Percentiles rank a stretch among this genome's conserved stretches.
Conservation (phyloP, 805 yeast species). For the Ogataea siamensis region DNA sequence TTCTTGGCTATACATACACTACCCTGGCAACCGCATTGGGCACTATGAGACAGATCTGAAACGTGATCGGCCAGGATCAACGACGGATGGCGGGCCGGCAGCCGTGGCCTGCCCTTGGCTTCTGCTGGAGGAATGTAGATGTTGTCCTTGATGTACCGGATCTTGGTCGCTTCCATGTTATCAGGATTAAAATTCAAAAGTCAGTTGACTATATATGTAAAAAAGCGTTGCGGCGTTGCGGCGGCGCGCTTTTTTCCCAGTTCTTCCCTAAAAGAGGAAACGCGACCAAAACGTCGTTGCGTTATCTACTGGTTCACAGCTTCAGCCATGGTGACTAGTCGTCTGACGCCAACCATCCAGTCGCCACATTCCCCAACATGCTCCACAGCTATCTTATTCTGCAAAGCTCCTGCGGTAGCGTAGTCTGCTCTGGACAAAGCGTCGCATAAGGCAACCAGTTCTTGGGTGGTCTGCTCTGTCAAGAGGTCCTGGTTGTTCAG, state of each 20-base stretch:
- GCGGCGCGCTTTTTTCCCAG: conserved; percentile 6
- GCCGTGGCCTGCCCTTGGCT: conserved; percentile 21
- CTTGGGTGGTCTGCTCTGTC: conserved; percentile 51
- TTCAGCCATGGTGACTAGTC: conserved; percentile 75
- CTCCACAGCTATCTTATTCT: conserved; percentile 58
- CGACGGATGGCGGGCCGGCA: conserved; percentile 37
- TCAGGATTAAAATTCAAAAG: conserved; percentile 6
- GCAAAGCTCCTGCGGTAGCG: conserved; percentile 53
- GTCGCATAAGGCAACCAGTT: conserved; percentile 49
- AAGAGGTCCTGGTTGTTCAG: conserved; percentile 71
- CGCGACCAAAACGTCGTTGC: background rate
- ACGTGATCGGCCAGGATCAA: conserved; percentile 34
- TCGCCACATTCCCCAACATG: conserved; percentile 75
- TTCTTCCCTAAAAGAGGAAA: conserved; percentile 1
- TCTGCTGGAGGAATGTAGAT: conserved; percentile 34
- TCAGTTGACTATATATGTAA: conserved; percentile 8
- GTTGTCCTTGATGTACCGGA: conserved; percentile 31
- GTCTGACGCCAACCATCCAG: conserved; percentile 91
- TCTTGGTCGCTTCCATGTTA: conserved; percentile 34
- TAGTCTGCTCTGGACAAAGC: conserved; percentile 55
- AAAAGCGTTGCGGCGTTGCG: conserved; percentile 8
- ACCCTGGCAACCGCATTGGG: conserved; percentile 37
- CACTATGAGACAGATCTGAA: conserved; percentile 26
- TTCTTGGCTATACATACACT: conserved; percentile 33
- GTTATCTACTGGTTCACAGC: conserved; percentile 23